Percentiles rank a stretch among this genome's conserved stretches.
These are phyloP conservation scores for Exophiala phaeomuriformis DNA, from an alignment of 2,329 filamentous ascomycete genomes.

Conservation along the genomic window DNA sequence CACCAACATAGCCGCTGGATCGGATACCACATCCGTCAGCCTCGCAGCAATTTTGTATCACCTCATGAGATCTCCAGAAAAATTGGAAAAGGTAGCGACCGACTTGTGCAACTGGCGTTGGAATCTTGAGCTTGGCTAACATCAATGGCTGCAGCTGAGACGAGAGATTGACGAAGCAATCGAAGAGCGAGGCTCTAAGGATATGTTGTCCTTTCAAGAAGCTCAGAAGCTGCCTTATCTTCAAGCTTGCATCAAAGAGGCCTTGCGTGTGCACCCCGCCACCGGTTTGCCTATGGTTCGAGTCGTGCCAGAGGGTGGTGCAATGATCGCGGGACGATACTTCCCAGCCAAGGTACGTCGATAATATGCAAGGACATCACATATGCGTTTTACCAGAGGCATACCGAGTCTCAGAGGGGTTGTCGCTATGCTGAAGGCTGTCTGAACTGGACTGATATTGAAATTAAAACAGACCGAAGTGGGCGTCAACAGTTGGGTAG, in stretches of 20 bases:
- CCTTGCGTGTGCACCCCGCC: constrained; percentile 19
- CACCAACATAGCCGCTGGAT: constrained; percentile 31
- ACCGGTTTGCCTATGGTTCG: constrained; percentile 25
- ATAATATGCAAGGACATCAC: not conserved
- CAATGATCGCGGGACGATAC: constrained; percentile 12
- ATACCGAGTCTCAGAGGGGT: no score
- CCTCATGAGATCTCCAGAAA: constrained; percentile 26
- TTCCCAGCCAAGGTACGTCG: constrained; percentile 11
- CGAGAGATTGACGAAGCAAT: constrained; percentile 45
- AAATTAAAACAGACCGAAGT: not conserved
- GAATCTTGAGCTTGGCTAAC: constrained; percentile 1
- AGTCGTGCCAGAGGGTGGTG: constrained; percentile 20
- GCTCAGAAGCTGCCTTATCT: constrained; percentile 38
- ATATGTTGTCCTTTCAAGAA: constrained; percentile 54
- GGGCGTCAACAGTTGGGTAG: constrained; percentile 26
- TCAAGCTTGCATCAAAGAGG: constrained; percentile 23
- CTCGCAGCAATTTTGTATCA: constrained; percentile 31
- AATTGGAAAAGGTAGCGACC: constrained; percentile 25
- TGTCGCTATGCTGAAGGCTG: no score
- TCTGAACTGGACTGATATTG: no score
- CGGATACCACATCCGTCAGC: constrained; percentile 33
- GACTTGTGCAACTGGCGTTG: constrained; percentile 11
- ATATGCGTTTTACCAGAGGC: no score
- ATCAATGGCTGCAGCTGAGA: constrained; percentile 9
- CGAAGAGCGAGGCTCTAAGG: constrained; percentile 22